Base-by-base conservation (phyloP, 2,329 filamentous ascomycete species). In the Penicillium verrucosum region DNA sequence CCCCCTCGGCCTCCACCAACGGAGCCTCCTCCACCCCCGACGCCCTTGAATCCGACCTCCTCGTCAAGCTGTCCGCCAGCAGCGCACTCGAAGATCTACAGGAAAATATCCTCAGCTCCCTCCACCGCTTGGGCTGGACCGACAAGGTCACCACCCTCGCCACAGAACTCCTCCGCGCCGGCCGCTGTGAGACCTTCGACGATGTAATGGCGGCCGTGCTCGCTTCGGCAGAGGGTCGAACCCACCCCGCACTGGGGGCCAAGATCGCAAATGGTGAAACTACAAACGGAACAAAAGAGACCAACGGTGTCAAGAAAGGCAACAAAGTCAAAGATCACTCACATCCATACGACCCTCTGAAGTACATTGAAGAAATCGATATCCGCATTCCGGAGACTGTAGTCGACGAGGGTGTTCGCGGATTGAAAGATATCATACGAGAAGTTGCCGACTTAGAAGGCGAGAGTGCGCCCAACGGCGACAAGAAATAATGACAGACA, bases 41-140 rank as follows among this genome's bases (percentile, higher is more conserved):
- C 60, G 70, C 74, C 52, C 72, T 73, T 51, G 71, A 74, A 68
- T 66, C 69, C 56, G 65, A 71, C 59, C 68, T 73, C 63, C 66
- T 78, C 68, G 67, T 72, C 66, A 78, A 75, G 41, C 79, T 85
- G 40, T 75, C 78, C 48, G 69, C 73, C 59, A 75, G 75, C 34
- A 74, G 75, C 65, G 78, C 80, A 52, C 80, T 86, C 61, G 77
- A 79, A 65, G 79, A 80, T 65, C 82, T 87, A 42, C 82, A 85
- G 65, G 65, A 73, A 37, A 77, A 78, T 1, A 76, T 87, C 27
- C 75, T 80, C 57, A 78, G 83, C 65, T 78, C 80, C 23, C 77
- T 86, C 11, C 80, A 83, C 64, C 77, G 81, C 51, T 72, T 76
- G n/a, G 83, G 83, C 63, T 87, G 84, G 83, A 81, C 81, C 41